Base-by-base conservation (phyloP, 768 basidiomycete genomes). In the Lactarius hengduanensis region DNA sequence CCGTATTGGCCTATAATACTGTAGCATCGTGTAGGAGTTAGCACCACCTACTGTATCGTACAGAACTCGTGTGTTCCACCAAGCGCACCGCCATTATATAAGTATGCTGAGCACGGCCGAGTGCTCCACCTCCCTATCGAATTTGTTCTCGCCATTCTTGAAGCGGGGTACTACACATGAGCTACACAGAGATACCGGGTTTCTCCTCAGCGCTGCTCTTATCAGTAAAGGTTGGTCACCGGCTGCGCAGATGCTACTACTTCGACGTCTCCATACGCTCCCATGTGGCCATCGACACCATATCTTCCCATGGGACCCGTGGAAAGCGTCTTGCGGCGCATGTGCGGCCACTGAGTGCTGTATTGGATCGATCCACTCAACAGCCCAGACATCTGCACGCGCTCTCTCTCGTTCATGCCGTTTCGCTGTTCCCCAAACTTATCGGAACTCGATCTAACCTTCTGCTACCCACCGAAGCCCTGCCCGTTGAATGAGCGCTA, bases 201-300 rank as follows among this genome's bases (percentile, higher is more conserved):
- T 74, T 15, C 77, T 89, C 22, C 79, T 91, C 57, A 75, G 73
- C 59, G 74, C 80, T 57, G 77, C 88, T 3, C 81, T 91, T 57
- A 87, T 91, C 28, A 90, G 83, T 80, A 81, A 78, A 73, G 79
- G 82, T 30, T 91, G 90, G 89, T 84, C 87, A 1, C 70, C 76
- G n/a, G 77, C 81, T 34, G 81, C 86, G 0, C 90, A 92, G 75
- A 84, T 81, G 64, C 80, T 89, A 20, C 78, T 91, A 57, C 91
- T 90, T 75, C 79, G 79, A 63, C 56, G 83, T 89, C 63, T 77
- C 77, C 36, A 81, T 91, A 55, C 77, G 79, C 59, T 84, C 83
- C 43, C 82, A 84, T 70, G 73, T 76, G 18, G 82, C 84, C 2
- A 87, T 82, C 75, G 77, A 77, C 53, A 78, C 89, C 7, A 80